Evolutionary conservation across 495 filamentous ascomycete genomes (phyloP).

Genomic region (Podospora bellae-mahoneyi): DNA sequence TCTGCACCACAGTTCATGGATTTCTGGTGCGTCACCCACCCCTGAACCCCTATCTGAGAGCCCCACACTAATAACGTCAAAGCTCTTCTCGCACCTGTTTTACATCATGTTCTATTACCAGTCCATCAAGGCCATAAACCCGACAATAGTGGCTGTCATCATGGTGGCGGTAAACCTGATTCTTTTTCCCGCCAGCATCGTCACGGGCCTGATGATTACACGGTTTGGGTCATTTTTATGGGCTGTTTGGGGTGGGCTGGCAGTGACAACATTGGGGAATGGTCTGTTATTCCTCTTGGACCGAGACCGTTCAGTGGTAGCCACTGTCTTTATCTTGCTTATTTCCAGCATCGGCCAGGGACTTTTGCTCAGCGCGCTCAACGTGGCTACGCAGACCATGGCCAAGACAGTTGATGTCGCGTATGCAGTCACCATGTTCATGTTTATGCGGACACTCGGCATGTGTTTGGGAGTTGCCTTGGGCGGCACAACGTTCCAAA

Average conservation of each 20-base stretch:
- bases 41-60: constrained; percentile 29
- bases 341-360: constrained; percentile 50
- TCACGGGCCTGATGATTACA: constrained; percentile 45
- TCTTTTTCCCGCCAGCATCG: constrained; percentile 43
- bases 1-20: constrained; percentile 40
- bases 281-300: constrained; percentile 45
- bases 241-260: constrained; percentile 52
- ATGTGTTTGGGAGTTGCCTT: constrained; percentile 59
- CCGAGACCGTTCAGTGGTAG: constrained; percentile 36
- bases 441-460: constrained; percentile 54
- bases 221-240: constrained; percentile 47
- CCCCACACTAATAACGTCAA: neutral
- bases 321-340: constrained; percentile 50
- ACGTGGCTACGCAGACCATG: constrained; percentile 48
- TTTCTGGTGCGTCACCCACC: constrained; percentile 33
- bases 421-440: constrained; percentile 49
- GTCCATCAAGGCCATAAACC: constrained; percentile 54
- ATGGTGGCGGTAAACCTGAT: constrained; percentile 51
- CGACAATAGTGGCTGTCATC: constrained; percentile 55
- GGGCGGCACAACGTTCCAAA: constrained; percentile 58
- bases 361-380: constrained; percentile 44
- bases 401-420: constrained; percentile 25
- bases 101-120: constrained; percentile 65
- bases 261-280: constrained; percentile 44
- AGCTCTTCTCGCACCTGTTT: constrained; percentile 44